Percentiles rank a stretch among this genome's conserved stretches.
Evolutionary conservation across 176 grass and related monocot species (phyloP).

Genomic region (Carex kokanica): DNA sequence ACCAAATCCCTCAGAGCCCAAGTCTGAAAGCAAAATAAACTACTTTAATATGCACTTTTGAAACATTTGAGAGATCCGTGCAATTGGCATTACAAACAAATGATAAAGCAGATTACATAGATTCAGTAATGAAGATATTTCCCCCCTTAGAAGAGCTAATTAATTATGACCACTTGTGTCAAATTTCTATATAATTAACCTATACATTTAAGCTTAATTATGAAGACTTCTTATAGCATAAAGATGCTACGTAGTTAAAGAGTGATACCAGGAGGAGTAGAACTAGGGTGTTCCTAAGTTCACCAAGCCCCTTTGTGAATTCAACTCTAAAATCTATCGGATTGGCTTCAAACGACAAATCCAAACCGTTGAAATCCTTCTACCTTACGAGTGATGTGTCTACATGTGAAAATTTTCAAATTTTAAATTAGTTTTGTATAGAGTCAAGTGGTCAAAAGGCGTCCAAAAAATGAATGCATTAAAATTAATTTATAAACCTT

Average conservation of each 20-base stretch:
- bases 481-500: no score
- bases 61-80: not conserved
- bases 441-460: no score
- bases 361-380: no score
- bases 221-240: not conserved
- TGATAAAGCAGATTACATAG: not conserved
- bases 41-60: not conserved
- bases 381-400: no score
- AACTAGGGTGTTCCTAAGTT: no score
- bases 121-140: not conserved
- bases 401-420: no score
- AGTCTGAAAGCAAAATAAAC: constrained; percentile 43
- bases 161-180: not conserved
- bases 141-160: not conserved
- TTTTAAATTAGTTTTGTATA: no score
- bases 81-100: constrained; percentile 6
- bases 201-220: not conserved
- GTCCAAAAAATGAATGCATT: no score
- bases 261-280: no score
- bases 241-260: not conserved
- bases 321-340: no score
- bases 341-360: no score
- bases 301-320: no score
- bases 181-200: not conserved
- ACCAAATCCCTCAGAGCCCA: constrained; percentile 98